These are phyloP conservation scores for Articulospora tetracladia DNA, from an alignment of 495 filamentous ascomycete species.

Conservation along the genomic window DNA sequence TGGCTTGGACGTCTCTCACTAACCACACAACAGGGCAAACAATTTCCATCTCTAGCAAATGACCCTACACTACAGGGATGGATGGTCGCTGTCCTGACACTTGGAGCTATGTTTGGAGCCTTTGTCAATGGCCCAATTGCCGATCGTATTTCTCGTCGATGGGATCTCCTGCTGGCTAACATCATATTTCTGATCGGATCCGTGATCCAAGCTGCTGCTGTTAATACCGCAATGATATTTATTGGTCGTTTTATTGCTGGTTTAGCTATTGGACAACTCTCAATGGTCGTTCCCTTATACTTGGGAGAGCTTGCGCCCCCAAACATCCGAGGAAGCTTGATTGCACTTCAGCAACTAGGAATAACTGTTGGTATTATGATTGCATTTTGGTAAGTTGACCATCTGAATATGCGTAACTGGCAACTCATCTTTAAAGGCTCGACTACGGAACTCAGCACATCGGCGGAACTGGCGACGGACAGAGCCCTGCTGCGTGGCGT, in stretches of 20 bases:
- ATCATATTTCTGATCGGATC: conserved; percentile 52
- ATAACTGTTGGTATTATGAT: conserved; percentile 52
- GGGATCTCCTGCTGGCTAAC: conserved; percentile 53
- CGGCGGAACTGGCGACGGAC: conserved; percentile 18
- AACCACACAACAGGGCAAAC: conserved; percentile 42
- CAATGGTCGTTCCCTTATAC: conserved; percentile 37
- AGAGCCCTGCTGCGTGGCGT: conserved; percentile 41
- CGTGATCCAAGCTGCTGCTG: conserved; percentile 49
- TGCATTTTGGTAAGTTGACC: conserved; percentile 41
- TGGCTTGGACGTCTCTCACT: conserved; percentile 34
- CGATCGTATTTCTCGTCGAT: conserved; percentile 54
- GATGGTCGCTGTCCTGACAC: conserved; percentile 14
- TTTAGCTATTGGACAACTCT: conserved; percentile 53
- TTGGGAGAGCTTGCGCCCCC: conserved; percentile 56
- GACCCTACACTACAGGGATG: conserved; percentile 16
- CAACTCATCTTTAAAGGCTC: no score
- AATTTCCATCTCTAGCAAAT: conserved; percentile 28
- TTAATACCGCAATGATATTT: conserved; percentile 53
- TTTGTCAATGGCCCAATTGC: conserved; percentile 57
- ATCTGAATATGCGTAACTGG: background rate
- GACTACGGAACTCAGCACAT: conserved; percentile 40
- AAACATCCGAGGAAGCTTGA: conserved; percentile 48
- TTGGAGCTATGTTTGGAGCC: conserved; percentile 38
- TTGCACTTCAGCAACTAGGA: conserved; percentile 51
- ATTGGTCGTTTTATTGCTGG: conserved; percentile 60